Conservation (phyloP, 140 eudicot genomes). For the Flaveria floridana region DNA sequence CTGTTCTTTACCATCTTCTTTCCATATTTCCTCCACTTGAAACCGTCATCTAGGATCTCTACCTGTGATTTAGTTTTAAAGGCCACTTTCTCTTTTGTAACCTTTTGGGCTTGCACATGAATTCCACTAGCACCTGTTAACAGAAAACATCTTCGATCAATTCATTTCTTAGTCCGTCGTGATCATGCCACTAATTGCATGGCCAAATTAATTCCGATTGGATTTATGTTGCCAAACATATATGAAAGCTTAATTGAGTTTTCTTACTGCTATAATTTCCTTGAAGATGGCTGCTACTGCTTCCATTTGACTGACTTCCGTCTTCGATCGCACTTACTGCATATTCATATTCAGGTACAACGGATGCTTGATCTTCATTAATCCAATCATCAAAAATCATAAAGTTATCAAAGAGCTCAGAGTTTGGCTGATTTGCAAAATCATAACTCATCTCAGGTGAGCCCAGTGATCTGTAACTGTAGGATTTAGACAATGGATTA, state of each 20-base stretch:
- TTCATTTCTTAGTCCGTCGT: neutral
- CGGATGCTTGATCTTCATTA: slow-evolving; percentile 37
- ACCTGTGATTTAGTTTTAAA: slow-evolving; percentile 64
- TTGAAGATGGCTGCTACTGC: slow-evolving; percentile 38
- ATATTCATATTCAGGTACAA: slow-evolving; percentile 41
- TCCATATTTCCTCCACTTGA: slow-evolving; percentile 93
- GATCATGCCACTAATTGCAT: slow-evolving; percentile 25
- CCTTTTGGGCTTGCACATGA: slow-evolving; percentile 35
- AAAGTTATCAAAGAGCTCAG: slow-evolving; percentile 46
- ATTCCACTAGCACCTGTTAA: slow-evolving; percentile 38
- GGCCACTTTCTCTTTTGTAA: slow-evolving; percentile 53
- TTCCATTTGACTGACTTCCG: slow-evolving; percentile 30
- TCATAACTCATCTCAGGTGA: slow-evolving; percentile 41
- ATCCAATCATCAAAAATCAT: slow-evolving; percentile 48
- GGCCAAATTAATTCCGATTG: neutral
- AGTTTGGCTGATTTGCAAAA: slow-evolving; percentile 29
- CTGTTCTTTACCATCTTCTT: slow-evolving; percentile 95
- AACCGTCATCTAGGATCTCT: slow-evolving; percentile 83
- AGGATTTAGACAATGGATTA: slow-evolving; percentile 29
- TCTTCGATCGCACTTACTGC: slow-evolving; percentile 30
- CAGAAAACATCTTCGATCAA: neutral
- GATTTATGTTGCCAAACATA: no score
- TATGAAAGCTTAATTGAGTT: neutral
- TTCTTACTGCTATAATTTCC: slow-evolving; percentile 39
- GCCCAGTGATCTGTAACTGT: slow-evolving; percentile 33